Percentiles rank a stretch among this genome's conserved stretches.
Conservation (phyloP, 805 yeast species). For the Hanseniaspora valbyensis region DNA sequence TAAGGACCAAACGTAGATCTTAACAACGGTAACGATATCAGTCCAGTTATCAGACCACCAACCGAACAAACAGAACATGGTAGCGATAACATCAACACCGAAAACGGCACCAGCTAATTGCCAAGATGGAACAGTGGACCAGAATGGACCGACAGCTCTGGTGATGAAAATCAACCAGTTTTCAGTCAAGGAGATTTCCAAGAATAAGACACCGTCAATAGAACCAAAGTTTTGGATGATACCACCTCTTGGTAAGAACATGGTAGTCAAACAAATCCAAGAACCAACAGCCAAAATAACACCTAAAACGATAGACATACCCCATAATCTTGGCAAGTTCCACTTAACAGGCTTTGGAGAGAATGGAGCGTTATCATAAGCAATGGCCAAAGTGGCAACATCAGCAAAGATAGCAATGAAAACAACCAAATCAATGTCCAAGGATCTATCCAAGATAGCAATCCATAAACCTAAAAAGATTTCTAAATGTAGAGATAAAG, state of each 20-base stretch:
- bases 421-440: slow-evolving; percentile 83
- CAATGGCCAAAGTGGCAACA: slow-evolving; percentile 94
- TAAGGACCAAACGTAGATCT: slow-evolving; percentile 91
- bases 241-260: slow-evolving; percentile 86
- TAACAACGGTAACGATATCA: slow-evolving; percentile 86
- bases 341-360: slow-evolving; percentile 89
- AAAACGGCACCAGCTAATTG: slow-evolving; percentile 91
- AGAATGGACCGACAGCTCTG: slow-evolving; percentile 96
- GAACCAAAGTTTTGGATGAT: slow-evolving; percentile 94
- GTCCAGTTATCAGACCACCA: slow-evolving; percentile 98
- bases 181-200: slow-evolving; percentile 89
- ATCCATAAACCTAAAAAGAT: slow-evolving; percentile 92
- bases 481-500: slow-evolving; percentile 88
- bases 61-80: slow-evolving; percentile 86
- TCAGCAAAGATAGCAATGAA: slow-evolving; percentile 96
- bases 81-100: slow-evolving; percentile 80
- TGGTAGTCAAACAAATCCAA: slow-evolving; percentile 90
- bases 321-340: slow-evolving; percentile 96
- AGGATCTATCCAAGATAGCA: slow-evolving; percentile 78
- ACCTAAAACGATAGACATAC: slow-evolving; percentile 86
- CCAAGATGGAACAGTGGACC: slow-evolving; percentile 95
- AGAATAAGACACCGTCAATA: slow-evolving; percentile 83
- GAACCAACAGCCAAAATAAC: slow-evolving; percentile 77
- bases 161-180: slow-evolving; percentile 96
- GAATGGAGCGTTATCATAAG: slow-evolving; percentile 94